These are phyloP conservation scores for Zygoascus ofunaensis DNA, from an alignment of 805 yeast species.

Conservation along the genomic window DNA sequence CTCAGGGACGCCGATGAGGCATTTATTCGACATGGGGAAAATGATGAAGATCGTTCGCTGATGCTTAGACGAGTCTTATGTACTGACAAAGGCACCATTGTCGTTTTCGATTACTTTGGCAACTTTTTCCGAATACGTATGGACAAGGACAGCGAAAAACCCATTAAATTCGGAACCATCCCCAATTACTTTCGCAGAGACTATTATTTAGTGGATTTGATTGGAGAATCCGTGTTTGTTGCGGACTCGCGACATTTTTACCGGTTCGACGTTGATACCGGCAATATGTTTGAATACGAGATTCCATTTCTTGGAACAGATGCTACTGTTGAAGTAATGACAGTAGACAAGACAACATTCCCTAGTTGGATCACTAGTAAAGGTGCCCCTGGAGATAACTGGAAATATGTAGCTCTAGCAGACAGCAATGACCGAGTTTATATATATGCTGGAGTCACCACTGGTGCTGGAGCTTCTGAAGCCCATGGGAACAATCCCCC, in stretches of 20 bases:
- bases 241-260: conserved; percentile 8
- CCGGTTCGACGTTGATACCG: conserved; percentile 7
- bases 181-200: background rate
- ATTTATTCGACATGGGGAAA: background rate
- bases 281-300: background rate
- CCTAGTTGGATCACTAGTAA: conserved; percentile 9
- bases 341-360: conserved; percentile 17
- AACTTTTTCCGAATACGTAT: background rate
- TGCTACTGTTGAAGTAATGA: conserved; percentile 9
- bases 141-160: conserved; percentile 6
- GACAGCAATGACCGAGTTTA: conserved; percentile 12
- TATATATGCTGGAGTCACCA: conserved; percentile 10
- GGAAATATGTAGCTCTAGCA: conserved; percentile 17
- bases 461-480: conserved; percentile 3
- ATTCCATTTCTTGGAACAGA: background rate
- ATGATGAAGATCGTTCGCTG: conserved; percentile 5
- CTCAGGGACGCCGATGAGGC: background rate
- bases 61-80: conserved; percentile 10
- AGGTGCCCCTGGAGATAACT: conserved; percentile 15
- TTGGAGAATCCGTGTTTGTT: conserved; percentile 9
- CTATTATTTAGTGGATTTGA: conserved; percentile 11
- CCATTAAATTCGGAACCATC: background rate
- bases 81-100: conserved; percentile 9
- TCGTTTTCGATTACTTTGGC: conserved; percentile 6
- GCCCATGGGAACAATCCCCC: background rate